Conservation (phyloP, 2,329 filamentous ascomycete genomes). For the Xylaria sp. region DNA sequence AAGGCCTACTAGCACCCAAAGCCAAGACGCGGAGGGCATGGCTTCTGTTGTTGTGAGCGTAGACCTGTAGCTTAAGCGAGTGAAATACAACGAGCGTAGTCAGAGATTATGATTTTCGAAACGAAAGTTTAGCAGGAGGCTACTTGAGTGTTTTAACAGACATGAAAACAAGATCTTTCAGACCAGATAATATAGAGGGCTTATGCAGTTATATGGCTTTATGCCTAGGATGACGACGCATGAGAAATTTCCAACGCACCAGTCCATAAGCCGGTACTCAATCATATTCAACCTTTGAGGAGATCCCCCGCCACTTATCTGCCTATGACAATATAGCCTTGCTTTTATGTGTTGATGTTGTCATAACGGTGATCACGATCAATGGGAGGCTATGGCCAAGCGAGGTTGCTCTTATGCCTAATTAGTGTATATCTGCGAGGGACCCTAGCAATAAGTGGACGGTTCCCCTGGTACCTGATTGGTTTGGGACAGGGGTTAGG, state of each 20-base stretch:
- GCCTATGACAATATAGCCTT: background rate
- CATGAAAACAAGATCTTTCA: background rate
- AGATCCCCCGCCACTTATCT: background rate
- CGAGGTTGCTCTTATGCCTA: background rate
- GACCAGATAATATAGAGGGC: background rate
- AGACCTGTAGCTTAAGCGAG: background rate
- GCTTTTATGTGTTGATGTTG: background rate
- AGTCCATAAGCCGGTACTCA: background rate
- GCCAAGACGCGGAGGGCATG: background rate
- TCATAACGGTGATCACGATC: background rate
- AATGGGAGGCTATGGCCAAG: background rate
- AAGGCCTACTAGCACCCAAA: background rate
- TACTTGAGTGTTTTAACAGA: background rate
- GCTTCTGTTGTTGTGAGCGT: background rate
- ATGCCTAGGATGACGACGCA: background rate
- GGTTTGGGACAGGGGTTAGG: background rate
- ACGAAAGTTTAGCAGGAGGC: background rate
- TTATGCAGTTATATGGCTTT: background rate
- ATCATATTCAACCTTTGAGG: background rate
- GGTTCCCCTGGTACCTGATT: background rate
- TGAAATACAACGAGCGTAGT: background rate
- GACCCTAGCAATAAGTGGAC: background rate
- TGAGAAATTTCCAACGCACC: background rate
- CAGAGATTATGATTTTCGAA: background rate
- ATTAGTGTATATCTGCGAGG: background rate